phyloP scores from a whole-genome alignment of 2,329 filamentous ascomycete genomes.

The Dryadomyces quercus-mongolicae region DNA sequence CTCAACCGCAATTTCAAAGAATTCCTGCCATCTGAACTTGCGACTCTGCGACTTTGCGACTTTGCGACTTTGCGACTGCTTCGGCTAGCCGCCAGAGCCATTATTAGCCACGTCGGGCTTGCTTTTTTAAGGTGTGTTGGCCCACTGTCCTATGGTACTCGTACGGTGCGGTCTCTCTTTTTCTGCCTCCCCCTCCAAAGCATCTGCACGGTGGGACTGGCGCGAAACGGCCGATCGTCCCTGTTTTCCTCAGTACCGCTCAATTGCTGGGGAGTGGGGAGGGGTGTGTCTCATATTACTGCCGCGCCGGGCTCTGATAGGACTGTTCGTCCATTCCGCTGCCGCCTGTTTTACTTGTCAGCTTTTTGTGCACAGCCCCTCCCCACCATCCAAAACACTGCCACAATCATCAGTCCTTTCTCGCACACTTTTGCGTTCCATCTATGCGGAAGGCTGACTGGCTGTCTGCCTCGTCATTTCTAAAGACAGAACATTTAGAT shows the following conservation, averaged over 20 bases:
- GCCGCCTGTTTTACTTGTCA: conserved; percentile 11
- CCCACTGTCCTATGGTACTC: neutral
- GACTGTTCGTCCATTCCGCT: neutral
- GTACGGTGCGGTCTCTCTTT: neutral
- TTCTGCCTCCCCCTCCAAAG: neutral
- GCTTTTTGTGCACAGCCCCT: conserved; percentile 28
- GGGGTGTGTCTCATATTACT: conserved; percentile 8
- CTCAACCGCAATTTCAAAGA: neutral
- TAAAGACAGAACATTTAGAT: conserved; percentile 18
- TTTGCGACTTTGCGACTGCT: too few relatives aligned
- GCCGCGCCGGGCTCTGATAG: conserved; percentile 7
- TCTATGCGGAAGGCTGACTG: conserved; percentile 28
- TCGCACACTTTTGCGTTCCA: conserved; percentile 13
- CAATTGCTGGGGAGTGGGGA: neutral
- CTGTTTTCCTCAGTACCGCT: neutral
- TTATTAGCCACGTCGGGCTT: neutral
- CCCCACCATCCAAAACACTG: conserved; percentile 19
- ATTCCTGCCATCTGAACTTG: too few relatives aligned
- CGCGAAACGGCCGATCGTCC: neutral
- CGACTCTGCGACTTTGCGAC: too few relatives aligned
- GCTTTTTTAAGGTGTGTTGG: neutral
- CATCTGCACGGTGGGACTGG: neutral
- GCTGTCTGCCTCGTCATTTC: conserved; percentile 28
- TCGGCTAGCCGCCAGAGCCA: too few relatives aligned
- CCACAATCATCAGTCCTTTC: conserved; percentile 17